These are phyloP conservation scores for Tulasnella sp. DNA, from an alignment of 768 basidiomycete genomes.

Conservation along the genomic window DNA sequence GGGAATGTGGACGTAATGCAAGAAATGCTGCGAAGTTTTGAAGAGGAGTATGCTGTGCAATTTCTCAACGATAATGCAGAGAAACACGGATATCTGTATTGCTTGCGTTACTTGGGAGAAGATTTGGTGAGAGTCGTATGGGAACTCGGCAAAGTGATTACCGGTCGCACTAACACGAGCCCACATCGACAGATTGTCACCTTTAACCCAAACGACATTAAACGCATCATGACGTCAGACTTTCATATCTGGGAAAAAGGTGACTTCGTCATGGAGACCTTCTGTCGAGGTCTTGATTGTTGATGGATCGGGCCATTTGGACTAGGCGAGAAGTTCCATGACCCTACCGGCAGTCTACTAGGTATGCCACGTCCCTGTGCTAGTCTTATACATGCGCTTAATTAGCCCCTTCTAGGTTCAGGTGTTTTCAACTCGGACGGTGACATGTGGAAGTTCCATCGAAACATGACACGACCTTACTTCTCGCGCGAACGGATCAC, in stretches of 20 bases:
- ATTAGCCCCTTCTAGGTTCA: slow-evolving; percentile 49
- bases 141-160: background rate
- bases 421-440: slow-evolving; percentile 59
- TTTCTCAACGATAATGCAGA: slow-evolving; percentile 39
- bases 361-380: slow-evolving; percentile 38
- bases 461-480: slow-evolving; percentile 70
- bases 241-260: slow-evolving; percentile 66
- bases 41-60: slow-evolving; percentile 44
- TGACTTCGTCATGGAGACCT: slow-evolving; percentile 35
- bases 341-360: slow-evolving; percentile 43
- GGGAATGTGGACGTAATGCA: slow-evolving; percentile 47
- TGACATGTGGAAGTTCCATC: slow-evolving; percentile 77
- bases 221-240: slow-evolving; percentile 60
- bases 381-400: background rate
- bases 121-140: background rate
- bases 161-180: slow-evolving; percentile 42
- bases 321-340: background rate
- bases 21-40: slow-evolving; percentile 40
- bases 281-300: background rate
- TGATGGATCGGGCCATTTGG: background rate
- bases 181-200: slow-evolving; percentile 21
- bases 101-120: slow-evolving; percentile 36
- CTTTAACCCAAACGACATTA: slow-evolving; percentile 54
- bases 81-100: slow-evolving; percentile 41
- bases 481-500: slow-evolving; percentile 64